phyloP scores from a whole-genome alignment of 73 alveolate species.

The Blepharisma japonicum region DNA sequence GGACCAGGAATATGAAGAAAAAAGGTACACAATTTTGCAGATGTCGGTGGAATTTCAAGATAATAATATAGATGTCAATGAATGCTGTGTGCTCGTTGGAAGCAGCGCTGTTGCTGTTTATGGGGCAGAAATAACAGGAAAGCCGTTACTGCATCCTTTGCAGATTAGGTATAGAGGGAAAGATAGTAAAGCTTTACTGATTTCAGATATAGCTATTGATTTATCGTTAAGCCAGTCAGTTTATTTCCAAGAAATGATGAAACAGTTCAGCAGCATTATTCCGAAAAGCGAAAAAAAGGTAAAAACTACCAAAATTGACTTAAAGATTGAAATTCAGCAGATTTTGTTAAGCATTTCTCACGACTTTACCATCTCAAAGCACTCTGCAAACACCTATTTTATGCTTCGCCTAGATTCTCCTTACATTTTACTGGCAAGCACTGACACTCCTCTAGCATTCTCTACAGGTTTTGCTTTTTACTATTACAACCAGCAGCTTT shows the following conservation, averaged over 20 bases:
- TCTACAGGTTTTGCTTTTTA: neutral
- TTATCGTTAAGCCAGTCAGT: constrained; percentile 5
- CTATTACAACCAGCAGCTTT: constrained; percentile 22
- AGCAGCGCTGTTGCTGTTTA: neutral
- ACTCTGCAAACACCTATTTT: neutral
- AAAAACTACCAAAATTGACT: neutral
- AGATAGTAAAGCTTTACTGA: neutral
- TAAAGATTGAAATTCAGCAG: neutral
- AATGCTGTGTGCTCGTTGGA: neutral
- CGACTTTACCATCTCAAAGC: neutral
- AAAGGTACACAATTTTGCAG: neutral
- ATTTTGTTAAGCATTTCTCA: constrained; percentile 25
- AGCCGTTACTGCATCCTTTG: neutral
- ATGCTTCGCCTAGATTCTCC: constrained; percentile 6
- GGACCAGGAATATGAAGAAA: neutral
- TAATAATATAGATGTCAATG: neutral
- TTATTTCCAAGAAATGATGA: constrained; percentile 4
- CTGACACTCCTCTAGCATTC: neutral
- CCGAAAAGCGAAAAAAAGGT: neutral
- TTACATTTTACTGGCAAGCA: neutral
- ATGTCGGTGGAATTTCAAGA: neutral
- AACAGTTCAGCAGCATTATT: neutral
- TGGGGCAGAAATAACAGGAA: constrained; percentile 10
- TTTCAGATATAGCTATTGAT: neutral
- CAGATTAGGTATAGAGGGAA: neutral